Conservation (phyloP, 495 filamentous ascomycete genomes). For the Penicillium paradoxum region DNA sequence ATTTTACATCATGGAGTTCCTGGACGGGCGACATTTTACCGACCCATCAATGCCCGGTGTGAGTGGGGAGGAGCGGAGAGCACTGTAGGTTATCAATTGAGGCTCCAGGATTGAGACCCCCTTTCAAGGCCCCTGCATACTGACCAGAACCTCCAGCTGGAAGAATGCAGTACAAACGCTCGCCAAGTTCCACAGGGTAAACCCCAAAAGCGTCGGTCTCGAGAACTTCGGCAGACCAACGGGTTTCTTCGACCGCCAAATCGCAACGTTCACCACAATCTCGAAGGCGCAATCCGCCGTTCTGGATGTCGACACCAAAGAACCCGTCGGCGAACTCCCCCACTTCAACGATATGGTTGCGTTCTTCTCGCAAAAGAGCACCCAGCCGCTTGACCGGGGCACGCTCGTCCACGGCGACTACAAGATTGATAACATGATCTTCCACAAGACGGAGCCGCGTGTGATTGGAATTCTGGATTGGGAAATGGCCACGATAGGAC, state of each 20-base stretch:
- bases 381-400: conserved; percentile 71
- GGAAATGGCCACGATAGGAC: conserved; percentile 96
- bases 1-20: conserved; percentile 95
- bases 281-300: conserved; percentile 70
- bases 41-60: conserved; percentile 79
- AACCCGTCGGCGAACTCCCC: conserved; percentile 75
- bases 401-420: conserved; percentile 91
- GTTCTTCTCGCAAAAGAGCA: conserved; percentile 63
- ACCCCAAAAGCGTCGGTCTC: conserved; percentile 59
- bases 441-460: conserved; percentile 77
- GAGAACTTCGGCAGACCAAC: conserved; percentile 65
- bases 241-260: conserved; percentile 85
- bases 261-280: conserved; percentile 74
- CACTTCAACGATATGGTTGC: conserved; percentile 72
- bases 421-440: conserved; percentile 97
- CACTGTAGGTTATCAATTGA: conserved; percentile 50
- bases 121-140: not conserved
- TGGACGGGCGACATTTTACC: conserved; percentile 87
- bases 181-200: conserved; percentile 77
- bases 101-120: not conserved
- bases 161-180: conserved; percentile 74
- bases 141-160: conserved; percentile 53
- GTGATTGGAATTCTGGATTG: conserved; percentile 95
- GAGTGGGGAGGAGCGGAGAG: conserved; percentile 58
- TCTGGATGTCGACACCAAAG: conserved; percentile 68